These are phyloP conservation scores for Colletotrichum viniferum DNA, from an alignment of 2,329 filamentous ascomycete species.

Conservation along the genomic window DNA sequence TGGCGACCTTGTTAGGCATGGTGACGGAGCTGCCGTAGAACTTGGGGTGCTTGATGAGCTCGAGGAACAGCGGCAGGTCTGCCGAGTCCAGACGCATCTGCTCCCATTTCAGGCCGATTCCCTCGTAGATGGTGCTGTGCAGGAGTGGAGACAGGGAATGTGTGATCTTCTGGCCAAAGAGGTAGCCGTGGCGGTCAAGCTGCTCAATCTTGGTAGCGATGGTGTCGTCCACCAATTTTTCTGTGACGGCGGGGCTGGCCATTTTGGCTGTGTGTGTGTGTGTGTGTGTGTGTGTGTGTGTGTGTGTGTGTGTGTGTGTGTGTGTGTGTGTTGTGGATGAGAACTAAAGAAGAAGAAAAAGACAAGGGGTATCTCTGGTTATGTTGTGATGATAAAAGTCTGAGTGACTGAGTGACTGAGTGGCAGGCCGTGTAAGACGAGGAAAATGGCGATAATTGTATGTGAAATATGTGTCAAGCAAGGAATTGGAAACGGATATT, in stretches of 20 bases:
- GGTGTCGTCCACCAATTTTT: constrained; percentile 9
- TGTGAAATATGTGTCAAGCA: not conserved
- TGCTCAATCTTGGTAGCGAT: constrained; percentile 22
- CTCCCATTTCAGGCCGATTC: constrained; percentile 54
- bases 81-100: constrained; percentile 58
- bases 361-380: not conserved
- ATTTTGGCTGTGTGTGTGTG: not conserved
- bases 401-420: not conserved
- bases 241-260: not conserved
- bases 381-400: not conserved
- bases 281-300: no score
- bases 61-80: constrained; percentile 52
- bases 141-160: constrained; percentile 61
- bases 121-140: constrained; percentile 57
- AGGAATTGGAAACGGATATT: not conserved
- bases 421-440: not conserved
- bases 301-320: no score
- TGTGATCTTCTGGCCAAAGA: constrained; percentile 62
- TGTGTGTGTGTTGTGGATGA: not conserved
- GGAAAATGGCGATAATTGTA: not conserved
- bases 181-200: constrained; percentile 54
- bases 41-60: constrained; percentile 57
- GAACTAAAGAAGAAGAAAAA: not conserved
- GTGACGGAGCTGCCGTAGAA: constrained; percentile 78
- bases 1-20: constrained; percentile 84